Evolutionary conservation across 805 yeast genomes (phyloP), one percentile per base, ranked within the genome.

Genomic region (Soucietia sequanensis): DNA sequence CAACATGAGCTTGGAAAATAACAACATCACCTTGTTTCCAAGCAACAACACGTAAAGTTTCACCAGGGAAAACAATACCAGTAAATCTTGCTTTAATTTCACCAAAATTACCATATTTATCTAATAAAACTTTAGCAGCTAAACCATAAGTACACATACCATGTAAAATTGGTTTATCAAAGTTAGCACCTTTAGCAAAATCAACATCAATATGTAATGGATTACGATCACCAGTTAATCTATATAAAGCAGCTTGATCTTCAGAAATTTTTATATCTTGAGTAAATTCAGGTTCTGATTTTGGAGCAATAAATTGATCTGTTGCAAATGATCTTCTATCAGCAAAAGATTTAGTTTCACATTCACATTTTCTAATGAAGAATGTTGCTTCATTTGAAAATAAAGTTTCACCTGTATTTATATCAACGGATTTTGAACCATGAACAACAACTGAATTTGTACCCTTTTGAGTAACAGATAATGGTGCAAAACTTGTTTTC

Each of bases 151-250:
- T 75, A 53, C 95, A 84, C 62, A 91, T 75, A 27, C 99, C 99
- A 65, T 91, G 99, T 46, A 91, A 74, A 48, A 91, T 91, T 31
- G 99, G 99, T 36, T 69, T 66, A 31, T 79, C 80, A 60, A 91
- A 91, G 42, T 83, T 84, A 31, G 91, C 97, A 38, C 85, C 85
- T 44, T 81, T 77, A 11, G 98, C 97, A 63, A 90, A 84, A 20
- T 60, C 70, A 13, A 98, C 97, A 65, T 91, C 98, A 56, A 91
- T 82, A 68, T 90, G 99, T 50, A 91, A 75, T 41, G 99, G 99
- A 62, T 91, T 91, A 61, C 81, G 81, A 69, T 91, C 99, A 35
- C 96, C 98, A 42, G 91, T 82, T 42, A 91, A 70, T 59, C 99
- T 78, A 69, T 91, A 91, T 37, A 90, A 63, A 4, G 95, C 87